Base-by-base conservation (phyloP, 768 basidiomycete species). In the Boletus huronensis region DNA sequence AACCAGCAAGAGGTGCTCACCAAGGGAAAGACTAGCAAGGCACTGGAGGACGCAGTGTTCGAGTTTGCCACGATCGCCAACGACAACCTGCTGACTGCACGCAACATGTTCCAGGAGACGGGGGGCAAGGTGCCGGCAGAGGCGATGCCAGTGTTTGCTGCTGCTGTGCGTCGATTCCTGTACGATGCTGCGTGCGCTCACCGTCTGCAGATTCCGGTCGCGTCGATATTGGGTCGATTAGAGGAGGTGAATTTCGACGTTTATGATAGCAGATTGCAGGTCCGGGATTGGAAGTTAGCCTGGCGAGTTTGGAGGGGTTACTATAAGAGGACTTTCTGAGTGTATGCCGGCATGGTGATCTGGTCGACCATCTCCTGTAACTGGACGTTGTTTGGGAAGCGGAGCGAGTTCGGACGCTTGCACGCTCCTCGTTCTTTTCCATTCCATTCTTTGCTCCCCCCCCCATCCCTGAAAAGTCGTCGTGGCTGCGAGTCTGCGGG, bases 21-120 rank as follows among this genome's bases (percentile, higher is more conserved):
- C 41, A 72, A 73, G 31, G 83, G 84, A 5, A 62, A 57, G 40
- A 60, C 73, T 10, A 83, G 84, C 41, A 70, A 78, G 44, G 87
- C 82, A 2, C 74, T 93, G 16, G 82, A 82, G 46, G 85, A 90
- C 55, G 90, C 91, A 0, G 87, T 90, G 28, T 94, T 82, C 64
- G 89, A 92, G 63, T 84, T 93, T 70, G 91, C 92, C 32, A 85
- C 83, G 9, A 67, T 85, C 23, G 91, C 88, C 28, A 87, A 91
- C 70, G 89, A 92, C 70, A 83, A 93, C 67, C 67, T 94, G 58
- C 70, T 81, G 53, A 88, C 88, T 3, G 89, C 90, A 17, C 81
- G 88, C 17, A 77, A 81, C 49, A 84, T 86, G 81, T 79, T 87
- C 61, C 77, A 80, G 57, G 75, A 79, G 40, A 75, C 75, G 40